These are phyloP conservation scores for Sergeia podlipaevii DNA, from an alignment of 208 protist species.

Conservation along the genomic window DNA sequence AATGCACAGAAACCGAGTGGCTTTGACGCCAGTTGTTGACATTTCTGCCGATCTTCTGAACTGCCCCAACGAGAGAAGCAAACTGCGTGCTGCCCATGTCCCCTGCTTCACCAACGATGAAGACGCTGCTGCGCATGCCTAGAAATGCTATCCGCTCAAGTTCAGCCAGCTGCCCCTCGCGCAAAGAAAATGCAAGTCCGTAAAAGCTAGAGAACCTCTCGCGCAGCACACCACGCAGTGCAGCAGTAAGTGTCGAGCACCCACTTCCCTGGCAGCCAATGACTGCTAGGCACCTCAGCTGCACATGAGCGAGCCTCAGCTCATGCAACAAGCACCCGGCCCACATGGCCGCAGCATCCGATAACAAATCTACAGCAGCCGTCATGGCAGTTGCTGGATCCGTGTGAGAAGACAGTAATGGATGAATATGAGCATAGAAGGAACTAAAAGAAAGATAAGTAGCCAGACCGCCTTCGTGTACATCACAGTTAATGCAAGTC, in stretches of 20 bases:
- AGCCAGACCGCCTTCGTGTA: too few species aligned
- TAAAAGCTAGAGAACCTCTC: slow-evolving; percentile 7
- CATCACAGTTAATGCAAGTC: too few species aligned
- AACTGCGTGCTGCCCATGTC: slow-evolving; percentile 33
- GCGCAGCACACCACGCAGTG: slow-evolving; percentile 7
- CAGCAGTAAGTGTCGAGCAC: slow-evolving; percentile 22
- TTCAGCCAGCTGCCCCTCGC: slow-evolving; percentile 14
- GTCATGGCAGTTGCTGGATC: slow-evolving; percentile 2
- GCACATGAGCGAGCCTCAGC: slow-evolving; percentile 32
- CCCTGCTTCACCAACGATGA: slow-evolving; percentile 37
- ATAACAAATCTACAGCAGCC: slow-evolving; percentile 6
- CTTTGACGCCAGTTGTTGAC: slow-evolving; percentile 19
- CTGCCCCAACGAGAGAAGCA: slow-evolving; percentile 16
- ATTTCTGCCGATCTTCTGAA: slow-evolving; percentile 18
- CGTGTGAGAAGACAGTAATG: too few species aligned
- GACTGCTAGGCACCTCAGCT: slow-evolving; percentile 15
- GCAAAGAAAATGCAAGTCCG: slow-evolving; percentile 22
- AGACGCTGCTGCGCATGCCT: slow-evolving; percentile 24
- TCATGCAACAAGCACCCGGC: slow-evolving; percentile 40
- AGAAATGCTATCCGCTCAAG: slow-evolving; percentile 24
- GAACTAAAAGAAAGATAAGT: too few species aligned
- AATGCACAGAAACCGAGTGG: too few species aligned
- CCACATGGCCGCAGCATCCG: slow-evolving; percentile 31
- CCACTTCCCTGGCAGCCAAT: slow-evolving; percentile 24
- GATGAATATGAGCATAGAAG: too few species aligned